These are phyloP conservation scores for Viola odorata DNA, from an alignment of 345 rosid genomes.

Conservation along the genomic window DNA sequence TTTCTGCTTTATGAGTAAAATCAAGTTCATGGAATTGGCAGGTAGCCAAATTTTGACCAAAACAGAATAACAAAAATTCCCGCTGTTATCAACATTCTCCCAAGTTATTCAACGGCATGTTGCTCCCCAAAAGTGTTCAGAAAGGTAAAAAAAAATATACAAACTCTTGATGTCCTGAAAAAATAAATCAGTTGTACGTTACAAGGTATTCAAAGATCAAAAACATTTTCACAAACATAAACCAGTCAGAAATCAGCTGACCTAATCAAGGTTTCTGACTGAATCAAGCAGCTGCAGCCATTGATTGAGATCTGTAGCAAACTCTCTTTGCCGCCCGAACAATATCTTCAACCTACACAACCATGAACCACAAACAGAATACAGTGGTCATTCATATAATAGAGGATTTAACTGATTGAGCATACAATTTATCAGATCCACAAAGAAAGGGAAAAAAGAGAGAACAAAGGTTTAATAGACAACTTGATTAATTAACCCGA, in stretches of 20 bases:
- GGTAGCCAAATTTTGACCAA: slow-evolving; percentile 14
- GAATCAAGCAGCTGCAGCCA: slow-evolving; percentile 15
- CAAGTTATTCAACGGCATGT: too few species aligned
- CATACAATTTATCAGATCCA: neutral
- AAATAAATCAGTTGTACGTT: neutral
- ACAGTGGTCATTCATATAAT: too few species aligned
- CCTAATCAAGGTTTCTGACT: slow-evolving; percentile 6
- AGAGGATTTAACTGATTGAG: too few species aligned
- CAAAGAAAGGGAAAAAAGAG: neutral
- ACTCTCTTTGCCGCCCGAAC: slow-evolving; percentile 61
- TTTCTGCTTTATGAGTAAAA: slow-evolving; percentile 4
- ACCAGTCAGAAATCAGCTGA: slow-evolving; percentile 1
- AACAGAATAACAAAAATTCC: too few species aligned
- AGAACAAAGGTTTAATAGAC: too few species aligned
- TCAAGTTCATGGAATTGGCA: slow-evolving; percentile 8
- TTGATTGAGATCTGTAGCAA: slow-evolving; percentile 45
- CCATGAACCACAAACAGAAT: neutral
- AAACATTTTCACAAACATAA: neutral
- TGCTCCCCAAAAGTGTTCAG: slow-evolving; percentile 11
- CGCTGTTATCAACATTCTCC: too few species aligned
- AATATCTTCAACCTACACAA: slow-evolving; percentile 51
- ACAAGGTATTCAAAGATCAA: neutral
- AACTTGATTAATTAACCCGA: too few species aligned
- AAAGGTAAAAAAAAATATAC: slow-evolving; percentile 12
- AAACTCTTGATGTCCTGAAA: slow-evolving; percentile 13